Evolutionary conservation across 192 early-diverging fungal species (phyloP), one percentile per base, ranked within the genome.

Genomic region (Umbelopsis sp.): DNA sequence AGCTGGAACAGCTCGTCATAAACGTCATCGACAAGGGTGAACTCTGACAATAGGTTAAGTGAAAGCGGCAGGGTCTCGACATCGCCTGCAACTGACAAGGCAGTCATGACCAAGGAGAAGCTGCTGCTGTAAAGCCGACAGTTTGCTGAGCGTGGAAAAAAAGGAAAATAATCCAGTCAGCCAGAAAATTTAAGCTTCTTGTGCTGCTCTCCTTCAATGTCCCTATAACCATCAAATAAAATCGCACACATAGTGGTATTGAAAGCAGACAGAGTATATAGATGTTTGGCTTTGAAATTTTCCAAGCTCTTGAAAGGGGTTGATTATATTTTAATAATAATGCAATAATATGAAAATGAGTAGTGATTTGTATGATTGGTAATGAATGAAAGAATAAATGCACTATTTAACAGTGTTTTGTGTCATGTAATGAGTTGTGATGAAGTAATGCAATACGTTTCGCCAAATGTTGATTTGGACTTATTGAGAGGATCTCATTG

Each of bases 1-100:
- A 75, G 25, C 10, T 52, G 25, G 13, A 75, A 75, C n/a, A 75
- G 45, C 44, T 75, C 73, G 21, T 75, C 73, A 23, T 75, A 64
- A 11, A 46, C 53, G 20, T 76, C 75, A 8, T 49, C 47, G 18
- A 74, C 16, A 10, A 61, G 55, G 35, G 55, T 37, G 13, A 61
- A 61, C 13, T 61, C 55, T 3, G 27, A 16, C 0, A 15, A 18
- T 15, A 61, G 1, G 2, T 22, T 37, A 7, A 61, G 15, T 13
- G 55, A 25, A 35, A 61, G 55, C 4, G 55, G 11, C 12, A 61
- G 25, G 8, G 30, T 35, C 12, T 61, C 30, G 11, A 30, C 15
- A 35, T 61, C 30, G 27, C 13, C 27, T 7, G 15, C 27, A 27
- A 37, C 13, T 18, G 55, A 13, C 30, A 30, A 13, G 30, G 16